Conservation (phyloP, 164 flowering plant genomes). For the Malania oleifera region DNA sequence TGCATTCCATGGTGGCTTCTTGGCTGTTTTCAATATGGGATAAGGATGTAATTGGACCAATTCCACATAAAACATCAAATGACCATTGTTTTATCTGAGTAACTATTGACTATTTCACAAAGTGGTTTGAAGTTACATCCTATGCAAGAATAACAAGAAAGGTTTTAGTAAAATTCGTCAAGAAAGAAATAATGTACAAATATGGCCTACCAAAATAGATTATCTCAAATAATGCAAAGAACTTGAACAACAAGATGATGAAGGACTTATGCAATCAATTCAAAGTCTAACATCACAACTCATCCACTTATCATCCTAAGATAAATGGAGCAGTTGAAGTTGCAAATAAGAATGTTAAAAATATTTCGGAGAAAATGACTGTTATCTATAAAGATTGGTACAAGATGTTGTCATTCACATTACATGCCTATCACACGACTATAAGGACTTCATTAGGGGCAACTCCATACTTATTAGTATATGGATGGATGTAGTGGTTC, state of each 20-base stretch:
- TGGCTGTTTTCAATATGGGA: background rate
- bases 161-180: background rate
- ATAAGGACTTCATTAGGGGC: background rate
- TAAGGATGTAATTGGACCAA: background rate
- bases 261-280: background rate
- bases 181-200: background rate
- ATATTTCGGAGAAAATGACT: background rate
- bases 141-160: background rate
- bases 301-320: too few species aligned
- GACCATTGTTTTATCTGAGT: background rate
- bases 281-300: background rate
- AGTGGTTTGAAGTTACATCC: background rate
- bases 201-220: background rate
- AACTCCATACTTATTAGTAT: too few species aligned
- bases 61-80: background rate
- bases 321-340: background rate
- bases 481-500: too few species aligned
- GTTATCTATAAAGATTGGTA: background rate
- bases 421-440: background rate
- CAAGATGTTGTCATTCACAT: background rate
- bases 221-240: background rate
- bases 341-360: background rate
- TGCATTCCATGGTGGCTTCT: background rate
- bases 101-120: background rate
- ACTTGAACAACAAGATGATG: background rate